Evolutionary conservation across 768 basidiomycete species (phyloP), one percentile per base, ranked within the genome.

Genomic region (Megacollybia marginata): DNA sequence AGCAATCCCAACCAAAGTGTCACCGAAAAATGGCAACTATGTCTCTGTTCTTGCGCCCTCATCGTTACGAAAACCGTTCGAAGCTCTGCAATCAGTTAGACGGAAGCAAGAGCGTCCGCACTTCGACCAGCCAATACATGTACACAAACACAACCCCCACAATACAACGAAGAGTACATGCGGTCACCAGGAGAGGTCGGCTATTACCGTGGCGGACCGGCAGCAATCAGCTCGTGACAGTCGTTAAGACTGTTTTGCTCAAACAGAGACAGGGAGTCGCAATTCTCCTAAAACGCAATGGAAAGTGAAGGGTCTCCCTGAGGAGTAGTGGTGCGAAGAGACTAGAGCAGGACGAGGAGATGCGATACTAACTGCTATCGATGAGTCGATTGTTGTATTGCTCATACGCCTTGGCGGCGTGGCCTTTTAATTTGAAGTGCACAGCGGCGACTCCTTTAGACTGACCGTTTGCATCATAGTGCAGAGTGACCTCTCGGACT

Each of bases 321-420:
- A 44, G 49, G 50, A 45, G 54, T 50, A 48, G 53, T 43, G 23
- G 23, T 28, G 23, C 61, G 64, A 67, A 62, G 70, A 58, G 65
- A 64, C 66, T 67, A 67, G 65, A 65, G 62, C 65, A 64, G 58
- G 62, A 31, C 20, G 52, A 68, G 65, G 67, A 69, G 70, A 74
- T 76, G 72, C 73, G 82, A 78, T 88, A 98, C 96, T 92, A 88
- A 99, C 96, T 96, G 76, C 93, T 92, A 86, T 99, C 96, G 82
- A 99, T 94, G 73, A 98, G 88, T 66, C 96, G 87, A 73, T 90
- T 91, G 80, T 99, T 92, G 76, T 98, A 99, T 56, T 90, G 82
- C 59, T 87, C 78, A 68, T 84, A 93, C 2, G 96, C 96, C 76
- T 86, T 91, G 64, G 82, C 82, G 51, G 86, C 96, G 61, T 94